These are phyloP conservation scores for Clavispora santaluciae DNA, from an alignment of 805 yeast species.

Conservation along the genomic window DNA sequence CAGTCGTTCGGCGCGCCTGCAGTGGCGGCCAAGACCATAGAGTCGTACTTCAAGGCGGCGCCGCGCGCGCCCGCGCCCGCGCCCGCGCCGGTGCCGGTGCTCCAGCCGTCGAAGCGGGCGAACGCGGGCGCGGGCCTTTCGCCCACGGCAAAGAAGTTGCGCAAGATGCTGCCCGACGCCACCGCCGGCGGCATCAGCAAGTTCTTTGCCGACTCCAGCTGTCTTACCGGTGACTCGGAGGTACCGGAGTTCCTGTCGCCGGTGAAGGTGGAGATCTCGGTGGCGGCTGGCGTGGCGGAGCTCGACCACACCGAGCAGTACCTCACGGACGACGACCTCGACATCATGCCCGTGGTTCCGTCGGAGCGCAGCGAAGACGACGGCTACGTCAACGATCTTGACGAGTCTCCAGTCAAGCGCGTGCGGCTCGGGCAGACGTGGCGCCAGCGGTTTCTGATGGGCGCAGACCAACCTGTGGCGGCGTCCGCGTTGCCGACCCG, in stretches of 20 bases:
- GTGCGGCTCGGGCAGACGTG: conserved; percentile 6
- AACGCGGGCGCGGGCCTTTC: conserved; percentile 4
- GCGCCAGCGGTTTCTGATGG: conserved; percentile 12
- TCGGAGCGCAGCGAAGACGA: conserved; percentile 17
- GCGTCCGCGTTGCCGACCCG: no score
- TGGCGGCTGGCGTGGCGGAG: not conserved
- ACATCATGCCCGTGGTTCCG: conserved; percentile 5
- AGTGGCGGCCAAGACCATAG: conserved; percentile 9
- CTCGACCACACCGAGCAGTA: conserved; percentile 3
- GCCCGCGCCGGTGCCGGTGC: not conserved
- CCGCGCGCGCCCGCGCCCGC: not conserved
- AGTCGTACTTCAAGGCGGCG: conserved; percentile 10
- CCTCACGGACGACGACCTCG: conserved; percentile 16
- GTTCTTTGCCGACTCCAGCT: conserved; percentile 17
- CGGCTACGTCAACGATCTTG: conserved; percentile 33
- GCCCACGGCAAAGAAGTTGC: conserved; percentile 15
- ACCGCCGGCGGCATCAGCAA: conserved; percentile 7
- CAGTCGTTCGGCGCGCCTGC: conserved; percentile 6
- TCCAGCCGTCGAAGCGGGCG: conserved; percentile 6
- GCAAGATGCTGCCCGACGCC: not conserved
- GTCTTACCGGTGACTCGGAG: conserved; percentile 27
- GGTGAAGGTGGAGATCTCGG: conserved; percentile 6
- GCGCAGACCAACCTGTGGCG: no score
- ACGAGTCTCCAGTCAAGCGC: conserved; percentile 36
- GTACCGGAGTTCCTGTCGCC: conserved; percentile 30